Base-by-base conservation (phyloP, 2,329 filamentous ascomycete genomes). In the Fusarium circinatum region DNA sequence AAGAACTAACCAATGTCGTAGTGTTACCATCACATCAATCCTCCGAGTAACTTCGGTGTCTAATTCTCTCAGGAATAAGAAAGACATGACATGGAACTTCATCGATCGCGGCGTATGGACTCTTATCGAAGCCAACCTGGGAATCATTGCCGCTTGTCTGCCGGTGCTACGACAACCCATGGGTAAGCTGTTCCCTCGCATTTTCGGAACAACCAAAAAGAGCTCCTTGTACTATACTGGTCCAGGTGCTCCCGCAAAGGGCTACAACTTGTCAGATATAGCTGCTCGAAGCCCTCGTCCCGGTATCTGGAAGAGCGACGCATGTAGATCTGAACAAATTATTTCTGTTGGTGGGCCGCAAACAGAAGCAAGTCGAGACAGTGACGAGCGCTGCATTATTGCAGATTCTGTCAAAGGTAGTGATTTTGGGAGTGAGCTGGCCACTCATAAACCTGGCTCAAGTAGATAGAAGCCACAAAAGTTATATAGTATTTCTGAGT, bases 81-180 rank as follows among this genome's bases (percentile, higher is more conserved):
- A 58, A 24, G 38, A 62, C 20, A 22, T 42, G 22, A 58, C 49
- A 1, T 44, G 41, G n/a, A 62, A 58, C 28, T 62, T 62, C 0
- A 62, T 62, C 1, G 59, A 62, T 20, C 59, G 59, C 18, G 49
- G 59, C 6, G 26, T 62, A 14, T 58, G 59, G 49, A 62, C 59
- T 1, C 15, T 62, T 1, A 44, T 44, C 13, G 49, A 62, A 36
- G 49, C 38, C 0, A 62, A 57, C 17, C 38, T 62, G 1, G 59
- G 49, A 0, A 62, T 30, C 12, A 62, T 62, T 12, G 32, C 59
- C 10, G 51, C 59, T 2, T 58, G 59, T 17, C 5, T 62, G 1
- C 59, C 59, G 0, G 59, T 58, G 1, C 32, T 62, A 26, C 30
- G 49, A 7, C 59, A 62, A 12, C 59, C 59, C 1, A 7, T 62